These are phyloP conservation scores for Dillenia turbinata DNA, from an alignment of 164 flowering plant species.

Conservation along the genomic window DNA sequence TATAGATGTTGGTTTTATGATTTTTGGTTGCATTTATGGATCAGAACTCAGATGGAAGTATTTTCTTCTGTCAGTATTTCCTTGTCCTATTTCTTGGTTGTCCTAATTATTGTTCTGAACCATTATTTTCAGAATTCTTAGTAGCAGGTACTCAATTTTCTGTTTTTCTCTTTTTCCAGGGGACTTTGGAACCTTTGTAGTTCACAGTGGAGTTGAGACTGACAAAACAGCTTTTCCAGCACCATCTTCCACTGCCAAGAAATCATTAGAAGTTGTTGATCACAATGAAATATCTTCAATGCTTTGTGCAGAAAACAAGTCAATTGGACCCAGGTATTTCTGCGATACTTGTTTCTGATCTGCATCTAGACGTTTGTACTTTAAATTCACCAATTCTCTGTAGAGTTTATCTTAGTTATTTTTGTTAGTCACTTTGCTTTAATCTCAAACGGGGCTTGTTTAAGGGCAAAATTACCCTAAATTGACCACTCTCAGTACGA, in stretches of 20 bases:
- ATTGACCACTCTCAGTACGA: no score
- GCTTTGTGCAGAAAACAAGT: constrained; percentile 15
- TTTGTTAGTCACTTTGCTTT: constrained; percentile 2
- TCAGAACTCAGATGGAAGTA: no score
- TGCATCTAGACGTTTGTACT: no score
- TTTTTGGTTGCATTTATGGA: no score
- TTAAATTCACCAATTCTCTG: no score
- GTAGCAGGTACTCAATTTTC: no score
- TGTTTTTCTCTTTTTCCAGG: constrained; percentile 29
- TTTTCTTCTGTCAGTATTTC: no score
- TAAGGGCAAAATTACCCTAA: no score
- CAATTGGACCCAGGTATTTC: constrained; percentile 7
- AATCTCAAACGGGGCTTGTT: no score
- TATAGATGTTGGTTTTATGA: no score
- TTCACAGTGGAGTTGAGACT: constrained; percentile 49
- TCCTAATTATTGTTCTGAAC: neutral
- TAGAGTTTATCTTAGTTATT: no score
- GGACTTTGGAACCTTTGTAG: constrained; percentile 78
- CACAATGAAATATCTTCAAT: constrained; percentile 26
- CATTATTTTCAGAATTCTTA: no score
- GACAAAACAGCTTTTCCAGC: constrained; percentile 20
- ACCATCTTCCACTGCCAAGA: constrained; percentile 16
- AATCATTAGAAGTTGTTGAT: constrained; percentile 20
- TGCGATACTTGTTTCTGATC: neutral
- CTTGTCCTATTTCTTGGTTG: neutral